These are phyloP conservation scores for Apiospora arundinis DNA, from an alignment of 2,329 filamentous ascomycete genomes.

Conservation along the genomic window DNA sequence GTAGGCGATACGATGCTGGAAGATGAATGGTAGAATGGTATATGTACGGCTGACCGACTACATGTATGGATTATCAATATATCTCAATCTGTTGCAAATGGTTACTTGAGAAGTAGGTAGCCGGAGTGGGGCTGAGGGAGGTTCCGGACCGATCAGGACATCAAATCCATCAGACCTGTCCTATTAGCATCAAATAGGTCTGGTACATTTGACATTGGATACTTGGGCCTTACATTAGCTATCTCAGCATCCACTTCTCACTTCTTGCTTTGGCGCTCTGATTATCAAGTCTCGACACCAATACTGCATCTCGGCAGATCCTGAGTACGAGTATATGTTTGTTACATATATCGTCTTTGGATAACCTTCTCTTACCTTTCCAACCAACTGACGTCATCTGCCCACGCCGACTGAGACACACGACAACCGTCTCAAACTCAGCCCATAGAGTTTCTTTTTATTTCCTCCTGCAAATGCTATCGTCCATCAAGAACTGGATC, in stretches of 20 bases:
- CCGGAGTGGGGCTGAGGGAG: not conserved
- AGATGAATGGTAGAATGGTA: not conserved
- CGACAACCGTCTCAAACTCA: not conserved
- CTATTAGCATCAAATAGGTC: not conserved
- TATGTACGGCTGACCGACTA: not conserved
- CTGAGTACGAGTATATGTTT: not conserved
- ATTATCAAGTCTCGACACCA: not conserved
- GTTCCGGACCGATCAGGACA: not conserved
- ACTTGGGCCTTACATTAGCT: not conserved
- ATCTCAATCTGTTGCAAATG: not conserved
- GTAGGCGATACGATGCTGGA: not conserved
- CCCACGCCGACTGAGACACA: not conserved
- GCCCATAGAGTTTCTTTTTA: not conserved
- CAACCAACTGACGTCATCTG: not conserved
- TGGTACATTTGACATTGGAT: not conserved
- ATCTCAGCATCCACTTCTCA: not conserved
- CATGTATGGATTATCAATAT: no score
- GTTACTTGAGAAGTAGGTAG: no score
- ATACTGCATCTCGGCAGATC: not conserved
- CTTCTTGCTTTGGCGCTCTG: not conserved
- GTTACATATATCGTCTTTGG: not conserved
- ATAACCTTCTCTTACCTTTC: not conserved
- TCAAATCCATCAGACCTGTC: no score
- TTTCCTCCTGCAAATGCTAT: conserved; percentile 31
- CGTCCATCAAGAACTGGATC: conserved; percentile 32